Evolutionary conservation across 2,329 filamentous ascomycete genomes (phyloP), one percentile per base, ranked within the genome.

Genomic region (Venturia nashicola): DNA sequence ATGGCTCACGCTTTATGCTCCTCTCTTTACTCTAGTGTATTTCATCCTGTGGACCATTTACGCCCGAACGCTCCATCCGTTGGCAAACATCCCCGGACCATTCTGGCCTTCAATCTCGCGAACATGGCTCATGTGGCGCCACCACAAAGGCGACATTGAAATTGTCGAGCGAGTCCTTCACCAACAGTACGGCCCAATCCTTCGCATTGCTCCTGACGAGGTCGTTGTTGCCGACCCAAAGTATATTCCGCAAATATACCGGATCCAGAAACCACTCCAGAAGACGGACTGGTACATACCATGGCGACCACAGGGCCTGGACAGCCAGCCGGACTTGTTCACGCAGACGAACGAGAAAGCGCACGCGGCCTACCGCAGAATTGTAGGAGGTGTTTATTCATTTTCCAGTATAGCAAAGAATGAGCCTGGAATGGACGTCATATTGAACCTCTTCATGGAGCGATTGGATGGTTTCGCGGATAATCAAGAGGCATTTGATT

Each of bases 271-370:
- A 5, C 42, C 42, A n/a, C 42, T 43, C 14, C 76, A 83, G 71
- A 86, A 86, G 69, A 81, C 80, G 0, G 76, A 82, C 60, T 79
- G 83, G 70, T 86, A 85, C 69, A 82, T 84, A 65, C 81, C 82
- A 0, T 82, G 82, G 23, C 80, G 76, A 32, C 83, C 85, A 67
- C 82, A 82, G 18, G 77, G 81, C 64, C 78, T 75, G 5, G 82
- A 84, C 65, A 78, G 76, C 1, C 42, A n/a, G 18, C 42, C 42
- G 42, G 42, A 43, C 42, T 68, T 85, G 6, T 84, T 86, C 71
- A 84, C 84, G 65, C 84, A 83, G 77, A 79, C 80, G 65, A 77
- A 81, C 57, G 75, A 79, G 57, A 75, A 75, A 62, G 72, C 74
- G 5, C 83, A 86, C 69, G 76, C 81, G 3, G 73, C 75, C 1